A percentile compares a stretch with the other conserved stretches of the same genome.
Conservation (phyloP, 352 stramenopile species). For the Pythium inflatum region DNA sequence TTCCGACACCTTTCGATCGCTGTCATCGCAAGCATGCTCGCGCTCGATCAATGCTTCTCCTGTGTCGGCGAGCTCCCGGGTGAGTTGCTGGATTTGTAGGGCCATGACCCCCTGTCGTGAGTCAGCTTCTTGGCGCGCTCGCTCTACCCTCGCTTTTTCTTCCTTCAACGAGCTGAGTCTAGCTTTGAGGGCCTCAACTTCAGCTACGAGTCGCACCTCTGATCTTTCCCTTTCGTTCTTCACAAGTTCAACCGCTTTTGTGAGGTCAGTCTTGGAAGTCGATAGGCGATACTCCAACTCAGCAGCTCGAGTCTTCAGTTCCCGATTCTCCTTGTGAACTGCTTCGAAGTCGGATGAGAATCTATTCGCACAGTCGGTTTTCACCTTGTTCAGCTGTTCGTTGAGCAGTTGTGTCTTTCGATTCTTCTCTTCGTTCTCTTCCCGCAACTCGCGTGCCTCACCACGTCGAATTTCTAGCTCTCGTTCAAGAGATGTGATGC, state of each 20-base stretch:
- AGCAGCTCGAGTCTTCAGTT: slow-evolving; percentile 53
- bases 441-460: slow-evolving; percentile 60
- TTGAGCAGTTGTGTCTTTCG: slow-evolving; percentile 66
- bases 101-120: slow-evolving; percentile 47
- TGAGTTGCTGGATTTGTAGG: slow-evolving; percentile 61
- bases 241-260: slow-evolving; percentile 36
- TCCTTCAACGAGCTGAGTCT: slow-evolving; percentile 59
- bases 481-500: slow-evolving; percentile 42
- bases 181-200: slow-evolving; percentile 66
- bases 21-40: slow-evolving; percentile 69
- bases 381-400: slow-evolving; percentile 80
- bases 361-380: slow-evolving; percentile 55
- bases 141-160: slow-evolving; percentile 58
- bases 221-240: slow-evolving; percentile 55
- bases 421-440: slow-evolving; percentile 68
- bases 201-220: slow-evolving; percentile 55
- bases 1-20: slow-evolving; percentile 68
- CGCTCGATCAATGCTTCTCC: slow-evolving; percentile 63
- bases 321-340: slow-evolving; percentile 63
- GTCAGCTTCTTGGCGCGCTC: slow-evolving; percentile 52
- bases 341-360: slow-evolving; percentile 59
- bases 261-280: slow-evolving; percentile 48
- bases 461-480: slow-evolving; percentile 64
- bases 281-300: slow-evolving; percentile 60
- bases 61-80: slow-evolving; percentile 54